Conservation (phyloP, 192 early-diverging fungal genomes). For the Chytriomyces hyalinus region DNA sequence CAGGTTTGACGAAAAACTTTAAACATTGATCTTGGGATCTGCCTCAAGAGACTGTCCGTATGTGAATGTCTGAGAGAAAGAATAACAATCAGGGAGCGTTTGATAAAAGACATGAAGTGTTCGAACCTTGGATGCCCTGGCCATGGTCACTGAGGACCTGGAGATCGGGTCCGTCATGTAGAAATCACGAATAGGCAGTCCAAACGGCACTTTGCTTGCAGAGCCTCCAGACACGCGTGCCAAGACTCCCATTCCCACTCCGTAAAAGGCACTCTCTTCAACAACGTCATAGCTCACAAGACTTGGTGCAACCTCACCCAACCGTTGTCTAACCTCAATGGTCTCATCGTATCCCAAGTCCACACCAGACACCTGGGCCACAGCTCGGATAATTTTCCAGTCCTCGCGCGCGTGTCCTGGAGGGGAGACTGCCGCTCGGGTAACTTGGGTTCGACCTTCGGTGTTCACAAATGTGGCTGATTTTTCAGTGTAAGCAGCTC, state of each 20-base stretch:
- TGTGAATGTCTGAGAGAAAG: conserved; percentile 14
- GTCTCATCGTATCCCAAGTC: conserved; percentile 91
- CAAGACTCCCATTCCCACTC: conserved; percentile 69
- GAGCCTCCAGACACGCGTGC: conserved; percentile 31
- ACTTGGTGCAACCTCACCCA: conserved; percentile 84
- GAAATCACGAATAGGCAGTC: conserved; percentile 80
- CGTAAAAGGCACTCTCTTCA: conserved; percentile 57
- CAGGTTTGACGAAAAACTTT: background rate
- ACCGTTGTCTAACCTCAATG: conserved; percentile 77
- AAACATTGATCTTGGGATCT: conserved; percentile 28
- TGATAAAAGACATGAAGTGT: background rate
- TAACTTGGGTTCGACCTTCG: conserved; percentile 92
- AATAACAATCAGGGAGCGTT: background rate
- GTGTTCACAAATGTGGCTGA: conserved; percentile 95
- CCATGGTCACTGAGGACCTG: conserved; percentile 93
- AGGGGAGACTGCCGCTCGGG: conserved; percentile 88
- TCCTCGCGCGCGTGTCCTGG: conserved; percentile 93
- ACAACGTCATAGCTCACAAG: conserved; percentile 76
- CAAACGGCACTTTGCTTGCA: conserved; percentile 52
- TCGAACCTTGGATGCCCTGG: conserved; percentile 78
- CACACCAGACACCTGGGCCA: conserved; percentile 88
- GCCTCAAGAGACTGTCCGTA: conserved; percentile 21
- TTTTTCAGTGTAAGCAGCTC: conserved; percentile 96
- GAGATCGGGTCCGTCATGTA: conserved; percentile 96
- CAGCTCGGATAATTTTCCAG: conserved; percentile 98